These are phyloP conservation scores for Volutella citrinella DNA, from an alignment of 2,329 filamentous ascomycete species.

Conservation along the genomic window DNA sequence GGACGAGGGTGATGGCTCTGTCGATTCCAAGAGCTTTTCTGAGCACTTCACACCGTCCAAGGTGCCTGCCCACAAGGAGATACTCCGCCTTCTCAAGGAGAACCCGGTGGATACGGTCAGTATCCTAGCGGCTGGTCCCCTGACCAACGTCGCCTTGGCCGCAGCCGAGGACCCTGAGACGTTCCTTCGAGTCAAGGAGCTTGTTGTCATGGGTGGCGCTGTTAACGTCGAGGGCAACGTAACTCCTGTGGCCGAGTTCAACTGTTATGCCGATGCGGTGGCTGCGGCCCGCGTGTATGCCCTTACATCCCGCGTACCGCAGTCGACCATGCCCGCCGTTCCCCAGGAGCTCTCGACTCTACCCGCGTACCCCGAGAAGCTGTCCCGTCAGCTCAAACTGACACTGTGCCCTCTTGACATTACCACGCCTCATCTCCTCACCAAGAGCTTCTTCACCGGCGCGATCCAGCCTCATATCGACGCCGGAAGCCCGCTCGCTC, in stretches of 20 bases:
- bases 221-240: conserved; percentile 79
- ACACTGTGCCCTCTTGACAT: conserved; percentile 76
- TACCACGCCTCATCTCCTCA: conserved; percentile 67
- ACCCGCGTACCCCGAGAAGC: conserved; percentile 59
- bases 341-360: conserved; percentile 49
- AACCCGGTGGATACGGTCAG: conserved; percentile 82
- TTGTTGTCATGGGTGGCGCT: conserved; percentile 93
- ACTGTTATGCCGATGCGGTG: conserved; percentile 83
- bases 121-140: conserved; percentile 84
- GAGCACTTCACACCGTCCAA: conserved; percentile 74
- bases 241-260: conserved; percentile 88
- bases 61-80: conserved; percentile 74
- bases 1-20: conserved; percentile 29
- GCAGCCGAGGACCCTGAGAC: conserved; percentile 85
- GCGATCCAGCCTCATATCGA: conserved; percentile 54
- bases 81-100: conserved; percentile 78
- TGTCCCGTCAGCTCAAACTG: conserved; percentile 63
- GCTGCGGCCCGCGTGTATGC: conserved; percentile 76
- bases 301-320: conserved; percentile 69
- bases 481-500: conserved; percentile 67
- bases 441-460: conserved; percentile 55
- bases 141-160: conserved; percentile 91
- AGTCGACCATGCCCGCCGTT: conserved; percentile 75
- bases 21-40: conserved; percentile 45
- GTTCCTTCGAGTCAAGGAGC: conserved; percentile 83